phyloP scores from a whole-genome alignment of 176 grass and related monocot species.

The Musa beccarii region DNA sequence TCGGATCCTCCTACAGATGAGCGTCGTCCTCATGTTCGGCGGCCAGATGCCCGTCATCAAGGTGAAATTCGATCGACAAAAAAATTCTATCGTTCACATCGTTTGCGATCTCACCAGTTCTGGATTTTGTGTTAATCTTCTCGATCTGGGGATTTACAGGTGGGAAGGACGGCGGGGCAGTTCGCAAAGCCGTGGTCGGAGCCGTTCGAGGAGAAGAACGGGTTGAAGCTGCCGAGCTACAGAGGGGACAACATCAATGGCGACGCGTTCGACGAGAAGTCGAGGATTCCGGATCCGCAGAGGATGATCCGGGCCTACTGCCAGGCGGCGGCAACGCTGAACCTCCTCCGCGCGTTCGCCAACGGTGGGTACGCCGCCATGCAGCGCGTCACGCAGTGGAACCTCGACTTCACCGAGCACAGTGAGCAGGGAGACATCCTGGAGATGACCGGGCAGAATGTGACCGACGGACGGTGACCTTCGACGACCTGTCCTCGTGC shows the following conservation, averaged over 20 bases:
- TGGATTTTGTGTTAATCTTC: not conserved
- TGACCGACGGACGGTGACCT: too few species aligned
- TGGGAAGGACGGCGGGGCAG: slow-evolving; percentile 13
- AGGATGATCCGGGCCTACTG: slow-evolving; percentile 2
- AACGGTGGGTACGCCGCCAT: slow-evolving; percentile 12
- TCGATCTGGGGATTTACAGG: not conserved
- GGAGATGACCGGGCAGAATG: too few species aligned
- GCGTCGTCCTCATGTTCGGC: not conserved
- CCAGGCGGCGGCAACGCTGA: not conserved
- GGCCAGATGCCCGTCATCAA: not conserved
- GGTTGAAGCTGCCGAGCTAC: not conserved
- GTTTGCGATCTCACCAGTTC: not conserved
- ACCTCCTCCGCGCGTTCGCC: slow-evolving; percentile 9
- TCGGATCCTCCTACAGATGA: not conserved
- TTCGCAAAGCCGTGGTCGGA: slow-evolving; percentile 9
- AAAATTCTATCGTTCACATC: not conserved
- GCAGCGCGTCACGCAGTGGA: slow-evolving; percentile 11
- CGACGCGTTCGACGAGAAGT: slow-evolving; percentile 10
- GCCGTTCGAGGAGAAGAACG: slow-evolving; percentile 7
- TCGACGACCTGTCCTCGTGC: too few species aligned
- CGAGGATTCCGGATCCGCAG: not conserved
- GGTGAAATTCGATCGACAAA: not conserved
- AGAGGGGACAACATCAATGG: slow-evolving; percentile 13
- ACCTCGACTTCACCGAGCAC: slow-evolving; percentile 15
- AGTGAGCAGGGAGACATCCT: slow-evolving; percentile 8